These are phyloP conservation scores for Gossypium mustelinum DNA, from an alignment of 345 rosid species.

Conservation along the genomic window DNA sequence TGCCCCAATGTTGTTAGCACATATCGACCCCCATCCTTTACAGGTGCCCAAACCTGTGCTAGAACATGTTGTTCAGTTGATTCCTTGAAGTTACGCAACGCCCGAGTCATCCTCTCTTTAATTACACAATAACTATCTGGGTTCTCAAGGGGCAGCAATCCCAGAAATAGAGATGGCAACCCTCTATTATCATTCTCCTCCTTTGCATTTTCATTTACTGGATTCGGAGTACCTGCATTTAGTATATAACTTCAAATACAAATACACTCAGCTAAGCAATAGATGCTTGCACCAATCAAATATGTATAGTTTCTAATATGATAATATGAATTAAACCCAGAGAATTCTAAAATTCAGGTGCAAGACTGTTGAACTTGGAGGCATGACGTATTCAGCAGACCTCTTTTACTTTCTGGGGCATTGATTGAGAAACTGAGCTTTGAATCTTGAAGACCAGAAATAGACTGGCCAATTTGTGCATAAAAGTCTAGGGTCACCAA, in stretches of 20 bases:
- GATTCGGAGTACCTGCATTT: constrained; percentile 46
- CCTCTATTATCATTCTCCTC: constrained; percentile 37
- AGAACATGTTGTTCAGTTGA: constrained; percentile 79
- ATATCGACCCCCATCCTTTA: constrained; percentile 47
- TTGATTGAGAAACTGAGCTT: no score
- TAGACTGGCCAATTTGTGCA: no score
- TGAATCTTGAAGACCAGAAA: no score
- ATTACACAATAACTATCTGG: constrained; percentile 58
- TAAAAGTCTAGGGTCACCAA: background rate
- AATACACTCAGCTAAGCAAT: background rate
- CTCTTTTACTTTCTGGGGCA: no score
- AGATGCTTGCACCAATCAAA: background rate
- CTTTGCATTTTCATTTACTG: constrained; percentile 29
- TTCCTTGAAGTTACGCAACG: constrained; percentile 72
- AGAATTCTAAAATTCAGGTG: background rate
- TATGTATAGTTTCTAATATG: background rate
- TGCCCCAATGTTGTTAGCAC: constrained; percentile 85
- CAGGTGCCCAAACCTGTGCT: constrained; percentile 95
- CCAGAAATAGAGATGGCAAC: constrained; percentile 47
- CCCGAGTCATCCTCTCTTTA: constrained; percentile 86
- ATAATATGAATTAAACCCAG: background rate
- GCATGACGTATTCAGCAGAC: no score
- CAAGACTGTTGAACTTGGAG: background rate
- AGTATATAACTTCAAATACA: constrained; percentile 12
- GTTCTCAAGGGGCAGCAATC: constrained; percentile 49